Percentiles rank a stretch among this genome's conserved stretches.
phyloP scores from a whole-genome alignment of 495 filamentous ascomycete genomes.

The Lichenothelia convexa region DNA sequence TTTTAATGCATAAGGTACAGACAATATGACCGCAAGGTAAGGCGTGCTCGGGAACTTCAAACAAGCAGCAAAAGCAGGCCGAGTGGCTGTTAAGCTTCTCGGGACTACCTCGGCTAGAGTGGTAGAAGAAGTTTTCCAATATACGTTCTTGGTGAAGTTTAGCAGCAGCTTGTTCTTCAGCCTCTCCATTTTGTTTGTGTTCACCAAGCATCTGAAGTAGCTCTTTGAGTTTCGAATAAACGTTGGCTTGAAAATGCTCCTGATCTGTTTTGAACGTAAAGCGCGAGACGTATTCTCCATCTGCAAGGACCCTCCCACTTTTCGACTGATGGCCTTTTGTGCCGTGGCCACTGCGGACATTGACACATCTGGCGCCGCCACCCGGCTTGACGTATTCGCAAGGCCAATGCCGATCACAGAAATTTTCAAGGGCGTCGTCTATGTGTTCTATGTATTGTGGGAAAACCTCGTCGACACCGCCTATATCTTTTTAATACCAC shows the following conservation, averaged over 20 bases:
- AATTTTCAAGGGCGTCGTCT: constrained; percentile 29
- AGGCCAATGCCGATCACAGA: constrained; percentile 29
- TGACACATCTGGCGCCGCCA: constrained; percentile 22
- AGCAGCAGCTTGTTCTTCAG: constrained; percentile 11
- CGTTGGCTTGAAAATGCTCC: constrained; percentile 9
- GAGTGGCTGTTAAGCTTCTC: constrained; percentile 18
- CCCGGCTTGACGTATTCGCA: constrained; percentile 24
- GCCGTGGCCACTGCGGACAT: constrained; percentile 26
- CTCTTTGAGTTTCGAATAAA: constrained; percentile 5
- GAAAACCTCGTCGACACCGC: constrained; percentile 11
- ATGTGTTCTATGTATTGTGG: constrained; percentile 22
- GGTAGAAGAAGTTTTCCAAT: constrained; percentile 17
- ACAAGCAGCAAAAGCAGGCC: constrained; percentile 37
- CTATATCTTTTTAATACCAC: constrained; percentile 5
- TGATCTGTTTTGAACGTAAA: constrained; percentile 23
- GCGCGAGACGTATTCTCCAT: constrained; percentile 27
- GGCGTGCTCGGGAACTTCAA: constrained; percentile 31
- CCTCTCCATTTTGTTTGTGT: constrained; percentile 16
- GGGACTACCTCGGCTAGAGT: constrained; percentile 4
- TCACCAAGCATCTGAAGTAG: constrained; percentile 9
- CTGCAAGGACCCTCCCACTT: constrained; percentile 27
- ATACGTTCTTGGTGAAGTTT: constrained; percentile 18
- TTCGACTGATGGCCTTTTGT: constrained; percentile 33
- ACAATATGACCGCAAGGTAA: constrained; percentile 40
- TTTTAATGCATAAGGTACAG: constrained; percentile 28